Evolutionary conservation across 768 basidiomycete genomes (phyloP), one percentile per base, ranked within the genome.

Genomic region (Lactifluus subvellereus): DNA sequence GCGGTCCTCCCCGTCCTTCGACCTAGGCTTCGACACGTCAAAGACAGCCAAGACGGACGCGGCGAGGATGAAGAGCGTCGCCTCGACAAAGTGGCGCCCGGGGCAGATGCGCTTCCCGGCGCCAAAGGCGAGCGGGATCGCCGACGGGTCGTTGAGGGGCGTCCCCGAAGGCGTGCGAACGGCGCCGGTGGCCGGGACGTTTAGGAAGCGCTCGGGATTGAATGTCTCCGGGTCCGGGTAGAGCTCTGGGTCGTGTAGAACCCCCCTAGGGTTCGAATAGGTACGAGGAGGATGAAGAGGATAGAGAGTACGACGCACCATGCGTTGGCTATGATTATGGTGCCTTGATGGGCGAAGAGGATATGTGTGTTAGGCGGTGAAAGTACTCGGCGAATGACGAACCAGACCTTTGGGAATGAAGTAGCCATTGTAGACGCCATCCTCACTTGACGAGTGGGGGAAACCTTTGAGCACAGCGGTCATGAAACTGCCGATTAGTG

Each of bases 171-270:
- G 32, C 54, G 35, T 42, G 33, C 8, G 47, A 50, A 35, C 2
- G 35, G 5, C 37, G 59, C 20, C 22, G 43, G 30, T 48, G 6
- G 30, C 43, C 27, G 32, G 18, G 45, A n/a, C 4, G 8, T 48
- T 27, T 6, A 71, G 63, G 54, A 66, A 72, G n/a, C 72, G 70
- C 13, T 72, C 71, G 4, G 72, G 72, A 1, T 64, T 67, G 57
- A 74, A 73, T 0, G 37, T 37, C 35, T 71, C 66, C 9, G 72
- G 72, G 40, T 71, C 68, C 13, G 66, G 70, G 53, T 73, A 74
- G 47, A 61, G 56, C 14, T 57, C 57, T 38, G 72, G 71, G 60
- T 74, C 71, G 32, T 67, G 71, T n/a, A 59, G 53, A 16, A 64
- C 22, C 1, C 22, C 59, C 63, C 63, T 64, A 50, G 9, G 14